These are phyloP conservation scores for Austroboletus rostrupii DNA, from an alignment of 1,284 basidiomycete species.

Conservation along the genomic window DNA sequence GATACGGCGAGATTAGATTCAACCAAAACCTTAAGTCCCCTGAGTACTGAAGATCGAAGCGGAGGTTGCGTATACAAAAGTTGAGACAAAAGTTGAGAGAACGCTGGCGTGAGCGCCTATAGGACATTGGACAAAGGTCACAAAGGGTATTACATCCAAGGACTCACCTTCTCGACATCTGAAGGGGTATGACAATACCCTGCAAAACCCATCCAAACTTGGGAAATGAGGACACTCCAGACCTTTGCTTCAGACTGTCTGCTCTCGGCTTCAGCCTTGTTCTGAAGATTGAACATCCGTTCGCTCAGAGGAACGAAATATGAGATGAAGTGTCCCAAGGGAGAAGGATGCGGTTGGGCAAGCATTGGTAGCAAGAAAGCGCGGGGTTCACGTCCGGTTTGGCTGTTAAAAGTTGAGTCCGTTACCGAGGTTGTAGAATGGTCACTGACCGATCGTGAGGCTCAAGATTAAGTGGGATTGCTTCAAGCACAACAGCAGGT, in stretches of 20 bases:
- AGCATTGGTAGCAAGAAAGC: constrained; percentile 94
- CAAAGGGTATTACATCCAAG: neutral
- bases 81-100: constrained; percentile 87
- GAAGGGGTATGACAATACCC: constrained; percentile 71
- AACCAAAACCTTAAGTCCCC: constrained; percentile 77
- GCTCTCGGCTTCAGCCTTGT: constrained; percentile 67
- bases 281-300: constrained; percentile 85
- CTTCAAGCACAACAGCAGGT: constrained; percentile 72
- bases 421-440: neutral
- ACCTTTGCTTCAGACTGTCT: constrained; percentile 86
- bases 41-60: constrained; percentile 80
- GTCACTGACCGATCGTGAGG: constrained; percentile 66
- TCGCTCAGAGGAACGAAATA: constrained; percentile 95
- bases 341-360: constrained; percentile 77
- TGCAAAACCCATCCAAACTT: constrained; percentile 90
- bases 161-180: constrained; percentile 44
- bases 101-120: constrained; percentile 68
- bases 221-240: constrained; percentile 88
- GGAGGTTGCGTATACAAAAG: constrained; percentile 86
- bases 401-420: constrained; percentile 36
- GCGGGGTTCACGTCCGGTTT: constrained; percentile 64
- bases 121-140: constrained; percentile 5
- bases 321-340: constrained; percentile 78
- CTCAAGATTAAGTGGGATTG: constrained; percentile 85
- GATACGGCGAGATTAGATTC: constrained; percentile 61